These are phyloP conservation scores for Trichoderma arundinaceum DNA, from an alignment of 2,329 filamentous ascomycete genomes.

Conservation along the genomic window DNA sequence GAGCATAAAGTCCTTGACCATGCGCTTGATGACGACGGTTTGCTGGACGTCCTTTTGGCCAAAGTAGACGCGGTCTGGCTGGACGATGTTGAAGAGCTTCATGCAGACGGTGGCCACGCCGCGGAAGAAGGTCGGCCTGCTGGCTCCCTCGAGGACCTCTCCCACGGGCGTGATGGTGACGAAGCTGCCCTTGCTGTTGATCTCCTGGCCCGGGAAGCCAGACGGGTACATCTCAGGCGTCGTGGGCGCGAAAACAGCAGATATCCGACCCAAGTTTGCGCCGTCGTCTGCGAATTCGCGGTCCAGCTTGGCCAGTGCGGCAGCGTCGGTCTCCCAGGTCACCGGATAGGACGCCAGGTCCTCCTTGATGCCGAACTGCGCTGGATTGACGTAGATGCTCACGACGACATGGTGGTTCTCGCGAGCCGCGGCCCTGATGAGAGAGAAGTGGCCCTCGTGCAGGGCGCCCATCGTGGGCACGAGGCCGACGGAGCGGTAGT, in stretches of 20 bases:
- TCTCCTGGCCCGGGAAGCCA: constrained; percentile 72
- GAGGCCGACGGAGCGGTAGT: constrained; percentile 77
- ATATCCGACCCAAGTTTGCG: constrained; percentile 69
- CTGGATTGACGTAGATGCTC: constrained; percentile 94
- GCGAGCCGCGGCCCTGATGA: constrained; percentile 81
- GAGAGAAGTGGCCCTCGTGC: constrained; percentile 86
- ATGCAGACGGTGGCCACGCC: constrained; percentile 96
- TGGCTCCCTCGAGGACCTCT: constrained; percentile 80
- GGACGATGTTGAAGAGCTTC: constrained; percentile 64
- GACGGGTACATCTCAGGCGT: constrained; percentile 87
- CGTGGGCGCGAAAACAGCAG: constrained; percentile 84
- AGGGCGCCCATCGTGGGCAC: constrained; percentile 98
- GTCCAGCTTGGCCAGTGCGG: constrained; percentile 70
- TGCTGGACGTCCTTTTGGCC: constrained; percentile 98
- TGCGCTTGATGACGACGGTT: constrained; percentile 82
- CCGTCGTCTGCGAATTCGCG: constrained; percentile 69
- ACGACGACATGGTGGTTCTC: constrained; percentile 90
- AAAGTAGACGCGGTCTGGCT: constrained; percentile 80
- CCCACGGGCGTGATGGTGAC: constrained; percentile 87
- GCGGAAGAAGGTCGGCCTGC: constrained; percentile 91
- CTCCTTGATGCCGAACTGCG: constrained; percentile 89
- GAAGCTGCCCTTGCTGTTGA: constrained; percentile 83
- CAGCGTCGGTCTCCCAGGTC: constrained; percentile 81
- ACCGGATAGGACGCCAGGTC: constrained; percentile 88
- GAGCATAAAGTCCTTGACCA: constrained; percentile 88